phyloP scores from a whole-genome alignment of 768 basidiomycete genomes.

The Tylopilus sp. region DNA sequence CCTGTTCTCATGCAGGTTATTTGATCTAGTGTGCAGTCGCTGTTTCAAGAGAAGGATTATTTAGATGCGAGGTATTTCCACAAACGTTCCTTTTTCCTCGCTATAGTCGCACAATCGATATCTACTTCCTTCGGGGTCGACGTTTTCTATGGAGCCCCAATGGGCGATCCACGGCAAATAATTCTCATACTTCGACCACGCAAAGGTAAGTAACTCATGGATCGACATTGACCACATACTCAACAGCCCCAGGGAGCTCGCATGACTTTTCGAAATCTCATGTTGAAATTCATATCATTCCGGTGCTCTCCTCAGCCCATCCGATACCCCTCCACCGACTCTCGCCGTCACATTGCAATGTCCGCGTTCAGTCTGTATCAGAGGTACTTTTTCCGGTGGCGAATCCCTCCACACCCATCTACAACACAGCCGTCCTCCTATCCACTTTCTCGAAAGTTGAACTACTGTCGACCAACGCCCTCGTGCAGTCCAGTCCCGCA shows the following conservation, averaged over 20 bases:
- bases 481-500: constrained; percentile 49
- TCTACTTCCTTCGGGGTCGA: constrained; percentile 49
- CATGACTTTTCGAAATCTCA: constrained; percentile 66
- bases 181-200: constrained; percentile 58
- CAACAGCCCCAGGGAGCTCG: constrained; percentile 41
- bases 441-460: constrained; percentile 36
- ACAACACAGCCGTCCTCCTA: constrained; percentile 71
- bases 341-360: constrained; percentile 71
- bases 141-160: constrained; percentile 54
- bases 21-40: constrained; percentile 35
- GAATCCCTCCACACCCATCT: constrained; percentile 63
- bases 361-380: constrained; percentile 38
- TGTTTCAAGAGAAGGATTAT: constrained; percentile 98
- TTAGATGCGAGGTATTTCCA: constrained; percentile 87
- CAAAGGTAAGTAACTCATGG: constrained; percentile 41
- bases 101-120: constrained; percentile 67
- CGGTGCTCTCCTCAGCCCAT: constrained; percentile 53
- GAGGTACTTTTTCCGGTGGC: constrained; percentile 9
- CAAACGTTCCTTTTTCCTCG: constrained; percentile 88
- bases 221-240: constrained; percentile 13
- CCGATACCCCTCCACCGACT: constrained; percentile 67
- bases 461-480: constrained; percentile 44
- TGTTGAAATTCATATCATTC: constrained; percentile 70
- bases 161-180: constrained; percentile 62
- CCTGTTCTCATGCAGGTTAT: not conserved